Conservation (phyloP, 163 green algal species). For the Chlamydomonas reinhardtii region DNA sequence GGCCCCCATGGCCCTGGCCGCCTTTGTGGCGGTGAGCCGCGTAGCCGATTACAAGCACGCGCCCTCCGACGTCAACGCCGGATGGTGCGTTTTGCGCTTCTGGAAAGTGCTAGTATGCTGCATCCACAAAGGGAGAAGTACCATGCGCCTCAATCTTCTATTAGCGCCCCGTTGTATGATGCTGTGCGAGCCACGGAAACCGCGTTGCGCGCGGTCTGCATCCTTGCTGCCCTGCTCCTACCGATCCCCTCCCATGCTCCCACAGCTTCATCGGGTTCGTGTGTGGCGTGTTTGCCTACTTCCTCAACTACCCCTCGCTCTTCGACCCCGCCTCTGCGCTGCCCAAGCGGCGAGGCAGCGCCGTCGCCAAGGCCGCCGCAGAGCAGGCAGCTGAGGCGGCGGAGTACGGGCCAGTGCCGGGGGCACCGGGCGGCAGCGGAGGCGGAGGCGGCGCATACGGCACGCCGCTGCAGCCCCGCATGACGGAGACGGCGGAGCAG, state of each 20-base stretch:
- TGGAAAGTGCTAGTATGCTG: too few species aligned
- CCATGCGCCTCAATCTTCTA: too few species aligned
- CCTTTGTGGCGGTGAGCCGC: slow-evolving; percentile 57
- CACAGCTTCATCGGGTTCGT: slow-evolving; percentile 36
- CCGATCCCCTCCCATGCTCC: too few species aligned
- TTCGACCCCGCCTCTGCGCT: background rate
- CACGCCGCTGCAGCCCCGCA: too few species aligned
- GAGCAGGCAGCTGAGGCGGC: background rate
- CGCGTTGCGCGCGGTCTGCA: too few species aligned
- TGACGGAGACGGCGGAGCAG: background rate
- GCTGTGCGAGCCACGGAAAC: too few species aligned
- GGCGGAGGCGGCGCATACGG: too few species aligned
- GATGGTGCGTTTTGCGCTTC: slow-evolving; percentile 41
- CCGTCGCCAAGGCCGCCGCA: background rate
- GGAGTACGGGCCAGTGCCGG: background rate
- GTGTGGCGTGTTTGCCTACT: slow-evolving; percentile 25
- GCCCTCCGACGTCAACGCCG: slow-evolving; percentile 60
- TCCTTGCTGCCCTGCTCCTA: too few species aligned
- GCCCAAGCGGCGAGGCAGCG: slow-evolving; percentile 22
- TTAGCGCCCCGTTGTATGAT: too few species aligned
- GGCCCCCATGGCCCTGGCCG: slow-evolving; percentile 55
- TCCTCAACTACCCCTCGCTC: slow-evolving; percentile 37
- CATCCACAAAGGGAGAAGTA: too few species aligned
- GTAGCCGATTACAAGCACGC: slow-evolving; percentile 64
- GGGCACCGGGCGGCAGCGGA: too few species aligned